phyloP scores from a whole-genome alignment of 805 yeast genomes.

The Wickerhamiella shivajii region DNA sequence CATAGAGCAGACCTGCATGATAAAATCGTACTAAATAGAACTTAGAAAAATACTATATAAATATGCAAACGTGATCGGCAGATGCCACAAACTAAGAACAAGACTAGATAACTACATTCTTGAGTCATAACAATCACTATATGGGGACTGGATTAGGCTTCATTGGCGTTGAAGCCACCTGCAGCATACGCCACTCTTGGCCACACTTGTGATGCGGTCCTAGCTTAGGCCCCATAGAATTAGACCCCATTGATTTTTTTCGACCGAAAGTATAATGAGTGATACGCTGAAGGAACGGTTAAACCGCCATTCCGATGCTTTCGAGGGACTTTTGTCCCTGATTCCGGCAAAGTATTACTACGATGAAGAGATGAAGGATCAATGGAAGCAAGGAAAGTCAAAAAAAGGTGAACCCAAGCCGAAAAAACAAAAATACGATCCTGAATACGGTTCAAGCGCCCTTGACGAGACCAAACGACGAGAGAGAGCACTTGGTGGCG shows the following conservation, averaged over 20 bases:
- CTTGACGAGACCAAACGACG: slow-evolving; percentile 23
- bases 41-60: background rate
- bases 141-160: no score
- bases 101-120: background rate
- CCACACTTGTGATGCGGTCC: no score
- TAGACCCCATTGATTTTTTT: no score
- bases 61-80: background rate
- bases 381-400: slow-evolving; percentile 75
- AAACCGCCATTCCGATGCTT: slow-evolving; percentile 32
- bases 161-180: no score
- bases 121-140: background rate
- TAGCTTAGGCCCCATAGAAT: no score
- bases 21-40: background rate
- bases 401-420: slow-evolving; percentile 46
- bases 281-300: slow-evolving; percentile 23
- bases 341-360: slow-evolving; percentile 91
- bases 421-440: slow-evolving; percentile 64
- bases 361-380: slow-evolving; percentile 77
- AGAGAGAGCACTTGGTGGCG: slow-evolving; percentile 16
- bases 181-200: no score
- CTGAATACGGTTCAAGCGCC: slow-evolving; percentile 28
- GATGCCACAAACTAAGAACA: background rate
- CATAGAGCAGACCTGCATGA: background rate
- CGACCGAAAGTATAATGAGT: slow-evolving; percentile 19
- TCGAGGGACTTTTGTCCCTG: slow-evolving; percentile 75